Evolutionary conservation across 805 yeast species (phyloP), one percentile per base, ranked within the genome.

Genomic region (Ogataea zsoltii): DNA sequence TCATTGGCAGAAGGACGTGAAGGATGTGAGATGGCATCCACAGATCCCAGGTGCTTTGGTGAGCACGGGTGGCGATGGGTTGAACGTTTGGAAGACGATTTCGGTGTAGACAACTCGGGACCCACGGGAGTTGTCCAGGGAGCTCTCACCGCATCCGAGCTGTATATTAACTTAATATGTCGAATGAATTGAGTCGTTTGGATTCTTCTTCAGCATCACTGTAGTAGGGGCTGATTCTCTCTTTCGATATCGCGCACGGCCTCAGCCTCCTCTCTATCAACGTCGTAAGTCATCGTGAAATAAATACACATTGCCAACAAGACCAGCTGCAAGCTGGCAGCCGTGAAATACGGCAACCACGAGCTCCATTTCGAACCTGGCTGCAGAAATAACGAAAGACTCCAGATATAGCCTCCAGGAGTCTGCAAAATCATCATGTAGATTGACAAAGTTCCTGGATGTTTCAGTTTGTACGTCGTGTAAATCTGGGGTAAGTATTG

Each of bases 1-100:
- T 36, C 99, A 94, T 67, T 94, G 98, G 98, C 99, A 94, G 72
- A 83, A 83, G 58, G 95, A 94, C 61, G 97, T 92, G 44, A 94
- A 94, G 72, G 99, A 94, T 66, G 97, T 92, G 39, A 87, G 95
- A 69, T 94, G 99, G 99, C 97, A 92, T 68, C 82, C 74, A 61
- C 98, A 94, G 72, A 88, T 94, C 45, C 99, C 99, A 2, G 99
- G 99, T 38, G 84, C 96, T 55, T 76, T 94, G 61, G 89, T 90
- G 14, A 83, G 95, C 58, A 92, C 98, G 2, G 99, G 99, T 54
- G 84, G 92, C 30, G 97, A 92, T 60, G 99, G 99, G 32, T 74
- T 94, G 65, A 87, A 88, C 61, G 72, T 92, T 33, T 94, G 97
- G 97, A 94, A 94, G 73, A 92, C 97, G 15, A 94, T 94, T 60